Base-by-base conservation (phyloP, 2,329 filamentous ascomycete species). In the Arthrobotrys megalospora region DNA sequence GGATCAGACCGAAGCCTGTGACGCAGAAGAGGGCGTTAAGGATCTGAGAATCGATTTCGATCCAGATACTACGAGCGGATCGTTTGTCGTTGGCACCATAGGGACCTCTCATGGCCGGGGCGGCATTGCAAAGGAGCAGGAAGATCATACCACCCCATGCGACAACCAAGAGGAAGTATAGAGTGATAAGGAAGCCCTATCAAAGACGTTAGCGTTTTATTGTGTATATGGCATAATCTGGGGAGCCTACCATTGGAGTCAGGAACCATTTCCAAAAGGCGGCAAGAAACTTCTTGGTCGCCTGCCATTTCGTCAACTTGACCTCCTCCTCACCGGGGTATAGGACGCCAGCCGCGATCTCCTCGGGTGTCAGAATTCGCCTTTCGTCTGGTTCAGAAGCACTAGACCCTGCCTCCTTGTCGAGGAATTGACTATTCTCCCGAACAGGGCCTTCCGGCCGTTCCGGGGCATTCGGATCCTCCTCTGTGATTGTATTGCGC, bases 101-200 rank as follows among this genome's bases (percentile, higher is more conserved):
- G 0, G 88, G 90, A 81, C 87, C 85, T 84, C 85, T 86, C 85
- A 86, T 86, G 50, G 84, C 84, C 0, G 83, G 85, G 83, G 86
- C 93, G 24, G 87, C 93, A 82, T 93, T 93, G 86, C 91, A 92
- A 28, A 97, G 89, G 1, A 97, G 86, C 16, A 97, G 86, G 85
- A 97, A 96, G 38, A 97, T 87, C 93, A 97, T 97, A 73, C 92
- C 93, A 64, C 93, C 93, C 93, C 93, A 97, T 0, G 92, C 94
- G 8, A 97, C 89, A 19, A 97, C 60, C 80, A 95, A 94, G 72
- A 96, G 87, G 11, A 91, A 90, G 84, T 96, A 97, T 5, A 97
- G 83, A 1, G 90, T 92, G 47, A 95, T 89, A 67, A 93, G 85
- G 83, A 96, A 93, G 1, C 93, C 93, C 81, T 81, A 19, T 6